Evolutionary conservation across 2,329 filamentous ascomycete genomes (phyloP), one percentile per base, ranked within the genome.

Genomic region (Trichoderma polysporum): DNA sequence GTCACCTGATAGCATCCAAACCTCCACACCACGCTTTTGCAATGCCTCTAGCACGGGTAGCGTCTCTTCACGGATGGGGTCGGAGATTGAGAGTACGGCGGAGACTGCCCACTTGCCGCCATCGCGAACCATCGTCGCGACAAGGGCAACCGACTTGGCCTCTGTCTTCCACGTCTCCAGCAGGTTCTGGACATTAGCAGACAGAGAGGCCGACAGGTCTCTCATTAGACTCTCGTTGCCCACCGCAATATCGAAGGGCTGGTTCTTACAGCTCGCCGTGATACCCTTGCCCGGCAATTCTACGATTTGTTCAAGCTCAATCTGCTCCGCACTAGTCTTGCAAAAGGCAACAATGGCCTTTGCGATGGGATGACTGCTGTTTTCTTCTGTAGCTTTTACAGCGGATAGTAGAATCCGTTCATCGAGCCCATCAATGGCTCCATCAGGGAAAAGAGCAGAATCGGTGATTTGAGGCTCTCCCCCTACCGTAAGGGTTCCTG

Each of bases 1-100:
- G 80, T 97, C 94, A 33, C 94, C 94, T 0, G 93, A 96, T 41
- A 97, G 88, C 92, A 97, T 96, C 88, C 90, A 97, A 4, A 97
- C 91, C 35, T 89, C 86, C 54, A 91, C 89, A 22, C 90, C 88
- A 17, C 86, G 85, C 4, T 84, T 78, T 50, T 86, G 85, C 0
- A 97, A 86, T 1, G 88, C 83, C 7, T 79, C 77, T 67, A 97
- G 85, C 19, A 94, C 88, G 8, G 80, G 74, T 1, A 80, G 78
- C 0, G 93, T 89, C 77, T 96, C 92, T 0, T 87, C 85, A 2
- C 94, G 90, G 69, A 97, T 86, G 1, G 92, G 88, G 71, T 97
- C 94, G 0, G 93, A 89, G 57, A 94, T 90, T 54, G 92, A 88
- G 70, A 97, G 88, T 12, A 89, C 83, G 0, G 89, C 88, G 0